phyloP scores from a whole-genome alignment of 1,284 basidiomycete species.

The Mycocalia duriaeana region DNA sequence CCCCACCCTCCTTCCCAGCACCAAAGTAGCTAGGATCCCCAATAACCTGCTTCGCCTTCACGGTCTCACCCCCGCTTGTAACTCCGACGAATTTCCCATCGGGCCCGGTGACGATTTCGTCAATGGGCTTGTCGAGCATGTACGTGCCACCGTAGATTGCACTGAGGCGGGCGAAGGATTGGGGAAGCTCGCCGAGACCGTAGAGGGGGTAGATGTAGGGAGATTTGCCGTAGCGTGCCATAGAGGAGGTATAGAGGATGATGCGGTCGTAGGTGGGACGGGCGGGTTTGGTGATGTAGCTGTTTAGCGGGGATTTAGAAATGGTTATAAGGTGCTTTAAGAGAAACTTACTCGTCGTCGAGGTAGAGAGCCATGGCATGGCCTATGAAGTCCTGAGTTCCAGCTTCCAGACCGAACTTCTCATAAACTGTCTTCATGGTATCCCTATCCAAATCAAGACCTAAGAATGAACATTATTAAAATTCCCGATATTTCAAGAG shows the following conservation, averaged over 20 bases:
- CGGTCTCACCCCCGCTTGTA: conserved; percentile 85
- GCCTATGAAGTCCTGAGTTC: conserved; percentile 98
- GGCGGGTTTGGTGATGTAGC: conserved; percentile 91
- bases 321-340: neutral
- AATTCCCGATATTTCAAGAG: neutral
- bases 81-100: conserved; percentile 94
- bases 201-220: conserved; percentile 99
- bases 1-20: conserved; percentile 55
- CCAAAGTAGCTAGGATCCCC: conserved; percentile 98
- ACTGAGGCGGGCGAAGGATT: conserved; percentile 95
- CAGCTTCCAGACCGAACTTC: conserved; percentile 95
- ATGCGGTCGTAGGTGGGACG: conserved; percentile 92
- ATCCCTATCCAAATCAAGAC: conserved; percentile 81
- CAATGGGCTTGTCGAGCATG: conserved; percentile 97
- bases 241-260: conserved; percentile 95
- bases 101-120: conserved; percentile 83
- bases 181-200: conserved; percentile 97
- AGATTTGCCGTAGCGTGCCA: conserved; percentile 99
- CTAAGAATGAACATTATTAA: conserved; percentile 34
- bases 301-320: conserved; percentile 25
- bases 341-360: conserved; percentile 83
- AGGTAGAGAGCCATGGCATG: conserved; percentile 99
- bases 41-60: conserved; percentile 96
- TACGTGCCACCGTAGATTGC: conserved; percentile 99
- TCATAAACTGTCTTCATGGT: conserved; percentile 92